These are phyloP conservation scores for Sarcodon aspratus DNA, from an alignment of 768 basidiomycete genomes.

Conservation along the genomic window DNA sequence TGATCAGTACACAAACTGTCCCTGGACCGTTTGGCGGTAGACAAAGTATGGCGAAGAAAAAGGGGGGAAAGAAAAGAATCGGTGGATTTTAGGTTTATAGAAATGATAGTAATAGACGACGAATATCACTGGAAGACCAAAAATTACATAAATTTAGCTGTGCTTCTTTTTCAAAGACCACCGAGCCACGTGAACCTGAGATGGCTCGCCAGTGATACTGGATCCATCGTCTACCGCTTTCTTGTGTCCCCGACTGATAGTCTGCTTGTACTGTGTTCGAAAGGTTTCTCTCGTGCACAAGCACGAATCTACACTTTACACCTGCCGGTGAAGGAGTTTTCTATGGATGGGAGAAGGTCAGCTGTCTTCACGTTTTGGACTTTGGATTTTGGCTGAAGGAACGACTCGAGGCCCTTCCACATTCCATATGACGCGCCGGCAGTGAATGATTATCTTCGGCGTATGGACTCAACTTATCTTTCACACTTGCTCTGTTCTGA, in stretches of 20 bases:
- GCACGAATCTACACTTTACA: slow-evolving; percentile 67
- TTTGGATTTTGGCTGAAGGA: neutral
- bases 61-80: slow-evolving; percentile 49
- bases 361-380: neutral
- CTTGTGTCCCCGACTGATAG: neutral
- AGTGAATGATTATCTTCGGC: slow-evolving; percentile 56
- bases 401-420: neutral
- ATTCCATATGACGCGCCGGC: slow-evolving; percentile 38
- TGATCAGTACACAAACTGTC: slow-evolving; percentile 57
- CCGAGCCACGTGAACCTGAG: neutral
- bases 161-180: neutral
- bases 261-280: slow-evolving; percentile 7
- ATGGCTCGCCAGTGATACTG: neutral
- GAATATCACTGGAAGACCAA: slow-evolving; percentile 1
- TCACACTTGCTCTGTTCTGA: neutral
- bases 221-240: neutral
- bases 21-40: slow-evolving; percentile 66
- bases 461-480: slow-evolving; percentile 24
- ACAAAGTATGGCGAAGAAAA: slow-evolving; percentile 37
- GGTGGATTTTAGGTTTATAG: slow-evolving; percentile 49
- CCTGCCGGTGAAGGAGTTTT: slow-evolving; percentile 46
- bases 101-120: slow-evolving; percentile 1
- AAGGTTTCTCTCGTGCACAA: slow-evolving; percentile 34
- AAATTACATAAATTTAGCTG: neutral
- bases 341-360: slow-evolving; percentile 74